A percentile compares a stretch with the other conserved stretches of the same genome.
These are phyloP conservation scores for Chytriomyces sp. DNA, from an alignment of 192 early-diverging fungal species.

Conservation along the genomic window DNA sequence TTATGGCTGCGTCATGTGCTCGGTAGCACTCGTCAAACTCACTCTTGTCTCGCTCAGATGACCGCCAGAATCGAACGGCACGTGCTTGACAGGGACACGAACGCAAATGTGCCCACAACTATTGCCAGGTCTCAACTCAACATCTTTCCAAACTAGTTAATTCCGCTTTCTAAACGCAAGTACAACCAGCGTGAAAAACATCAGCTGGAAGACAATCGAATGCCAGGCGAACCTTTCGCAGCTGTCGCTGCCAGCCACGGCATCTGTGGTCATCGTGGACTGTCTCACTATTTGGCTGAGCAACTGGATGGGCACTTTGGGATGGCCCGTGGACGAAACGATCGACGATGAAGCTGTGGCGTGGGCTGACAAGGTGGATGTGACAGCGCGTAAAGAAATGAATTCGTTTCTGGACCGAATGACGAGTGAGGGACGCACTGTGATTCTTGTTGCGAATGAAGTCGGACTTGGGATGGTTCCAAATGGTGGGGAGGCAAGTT, in stretches of 20 bases:
- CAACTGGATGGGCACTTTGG: conserved; percentile 31
- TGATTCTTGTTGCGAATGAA: conserved; percentile 38
- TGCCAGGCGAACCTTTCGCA: conserved; percentile 10
- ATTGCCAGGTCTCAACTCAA: too few relatives aligned
- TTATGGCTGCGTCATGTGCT: conserved; percentile 11
- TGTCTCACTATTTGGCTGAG: conserved; percentile 39
- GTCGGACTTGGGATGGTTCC: conserved; percentile 38
- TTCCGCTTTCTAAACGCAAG: too few relatives aligned
- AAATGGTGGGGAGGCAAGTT: not conserved
- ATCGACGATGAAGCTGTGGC: conserved; percentile 34
- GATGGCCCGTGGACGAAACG: conserved; percentile 11
- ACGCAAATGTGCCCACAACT: conserved; percentile 4
- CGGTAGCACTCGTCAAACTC: not conserved
- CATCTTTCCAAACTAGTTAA: too few relatives aligned
- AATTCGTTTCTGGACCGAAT: conserved; percentile 16
- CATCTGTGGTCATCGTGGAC: conserved; percentile 32
- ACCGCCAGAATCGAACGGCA: conserved; percentile 26
- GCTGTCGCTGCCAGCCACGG: not conserved
- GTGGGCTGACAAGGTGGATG: conserved; percentile 32
- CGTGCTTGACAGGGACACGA: conserved; percentile 13
- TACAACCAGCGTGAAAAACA: not conserved
- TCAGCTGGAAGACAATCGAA: conserved; percentile 12
- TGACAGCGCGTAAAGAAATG: conserved; percentile 31
- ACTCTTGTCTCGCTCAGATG: not conserved
- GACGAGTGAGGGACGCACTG: conserved; percentile 13